Percentiles rank a stretch among this genome's conserved stretches.
phyloP scores from a whole-genome alignment of 2,329 filamentous ascomycete genomes.

The Helotiales sp. region DNA sequence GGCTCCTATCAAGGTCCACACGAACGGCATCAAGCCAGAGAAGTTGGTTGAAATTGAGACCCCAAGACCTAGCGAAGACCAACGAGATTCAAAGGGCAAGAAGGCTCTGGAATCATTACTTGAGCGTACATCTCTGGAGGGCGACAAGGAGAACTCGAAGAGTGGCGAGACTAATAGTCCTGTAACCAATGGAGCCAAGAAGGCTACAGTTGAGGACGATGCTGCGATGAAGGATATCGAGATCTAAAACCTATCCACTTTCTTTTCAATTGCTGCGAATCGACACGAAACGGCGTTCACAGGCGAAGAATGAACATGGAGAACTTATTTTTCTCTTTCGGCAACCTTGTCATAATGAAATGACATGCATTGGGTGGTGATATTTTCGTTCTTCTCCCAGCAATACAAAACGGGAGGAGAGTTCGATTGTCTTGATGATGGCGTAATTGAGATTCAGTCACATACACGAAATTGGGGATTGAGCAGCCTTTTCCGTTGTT shows the following conservation, averaged over 20 bases:
- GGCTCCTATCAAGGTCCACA: constrained; percentile 28
- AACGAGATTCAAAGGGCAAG: constrained; percentile 24
- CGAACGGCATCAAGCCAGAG: constrained; percentile 25
- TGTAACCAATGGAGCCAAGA: constrained; percentile 30
- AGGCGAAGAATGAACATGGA: constrained; percentile 22
- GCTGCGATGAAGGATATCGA: constrained; percentile 38
- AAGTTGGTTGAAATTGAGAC: constrained; percentile 38
- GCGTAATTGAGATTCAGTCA: constrained; percentile 7
- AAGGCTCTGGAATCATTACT: constrained; percentile 32
- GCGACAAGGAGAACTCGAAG: constrained; percentile 34
- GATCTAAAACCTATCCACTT: constrained; percentile 28
- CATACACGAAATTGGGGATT: neutral
- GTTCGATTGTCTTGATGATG: constrained; percentile 3
- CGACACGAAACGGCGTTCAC: constrained; percentile 27
- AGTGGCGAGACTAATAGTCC: constrained; percentile 15
- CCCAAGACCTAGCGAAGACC: constrained; percentile 33
- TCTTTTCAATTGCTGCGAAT: constrained; percentile 17
- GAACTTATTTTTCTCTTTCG: constrained; percentile 10
- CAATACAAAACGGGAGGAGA: neutral
- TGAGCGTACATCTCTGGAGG: constrained; percentile 25
- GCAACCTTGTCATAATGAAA: constrained; percentile 25
- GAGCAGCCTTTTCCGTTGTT: neutral
- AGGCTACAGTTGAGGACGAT: constrained; percentile 35
- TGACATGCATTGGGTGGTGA: constrained; percentile 26
- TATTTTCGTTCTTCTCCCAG: neutral